Base-by-base conservation (phyloP, 345 rosid species). In the Citrus unshiu region DNA sequence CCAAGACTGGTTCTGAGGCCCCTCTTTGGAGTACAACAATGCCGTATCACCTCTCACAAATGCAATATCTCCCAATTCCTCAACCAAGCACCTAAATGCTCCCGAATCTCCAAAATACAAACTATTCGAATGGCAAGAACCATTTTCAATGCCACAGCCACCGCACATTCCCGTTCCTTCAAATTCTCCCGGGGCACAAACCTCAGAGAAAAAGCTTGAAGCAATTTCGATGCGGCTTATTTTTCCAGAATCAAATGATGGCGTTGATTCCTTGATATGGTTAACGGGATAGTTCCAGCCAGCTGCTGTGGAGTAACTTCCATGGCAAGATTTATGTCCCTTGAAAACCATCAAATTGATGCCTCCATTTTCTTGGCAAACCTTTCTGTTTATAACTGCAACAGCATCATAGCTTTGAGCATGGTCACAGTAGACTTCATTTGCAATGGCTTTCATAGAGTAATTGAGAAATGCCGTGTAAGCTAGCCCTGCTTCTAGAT, bases 371-470 rank as follows among this genome's bases (percentile, higher is more conserved):
- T 62, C 49, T 19, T 66, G 7, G 39, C 86, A 86, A 43, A 73
- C 54, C 64, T 74, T 81, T 74, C 82, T 30, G 77, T 59, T 70
- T 27, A 83, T 85, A 1, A 83, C 51, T 0, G 85, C 83, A 14
- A 80, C 85, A 2, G 87, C 78, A 21, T 80, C 54, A 6, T 77
- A 86, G 72, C 73, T 77, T 68, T 58, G n/a, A 7, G 85, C 79
- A 25, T 30, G 87, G 27, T 77, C 66, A 65, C 85, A 84, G 79
- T 86, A 82, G 30, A 86, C 82, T 80, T 84, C 85, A 59, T 82
- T 86, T 1, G 89, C 87, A 43, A 86, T 82, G 77, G 89, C 89
- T 73, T 86, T 84, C 87, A 86, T 82, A 13, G 89, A 86, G 78
- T 77, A 79, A 80, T 77, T 81, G n/a, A 77, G 43, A 81, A 86